Base-by-base conservation (phyloP, 1,284 basidiomycete genomes). In the Takashimella tepidaria region DNA sequence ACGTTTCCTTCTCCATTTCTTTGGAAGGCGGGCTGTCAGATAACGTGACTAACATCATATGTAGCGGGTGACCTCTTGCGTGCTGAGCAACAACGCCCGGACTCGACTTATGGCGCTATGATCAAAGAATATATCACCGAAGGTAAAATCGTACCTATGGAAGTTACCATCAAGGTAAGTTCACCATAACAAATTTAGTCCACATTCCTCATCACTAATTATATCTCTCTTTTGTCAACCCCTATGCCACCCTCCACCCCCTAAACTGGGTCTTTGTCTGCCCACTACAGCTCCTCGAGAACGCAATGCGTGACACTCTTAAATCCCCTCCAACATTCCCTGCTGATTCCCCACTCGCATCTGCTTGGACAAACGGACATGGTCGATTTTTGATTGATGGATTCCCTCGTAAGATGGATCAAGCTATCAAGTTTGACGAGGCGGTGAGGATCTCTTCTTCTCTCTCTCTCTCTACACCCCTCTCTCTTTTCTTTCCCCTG, bases 331-430 rank as follows among this genome's bases (percentile, higher is more conserved):
- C 70, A 4, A 41, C 61, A 1, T 59, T 64, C 47, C 55, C 60
- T 22, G 57, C 55, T 10, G 59, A 50, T 45, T 57, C 62, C 16
- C 42, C 51, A 11, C 50, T 62, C 23, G 42, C 54, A 13, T 45
- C 44, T 12, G 85, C 83, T 23, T 95, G 92, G 92, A 72, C 75
- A 23, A 78, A 83, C 48, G 89, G 87, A 41, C 80, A 79, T 55
- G 89, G 89, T 41, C 84, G 91, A 47, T 98, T 98, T 81, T 81
- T 98, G 60, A 87, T 99, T 62, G 96, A 99, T 64, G 96, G 96
- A 3, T 98, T 98, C 79, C 96, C 96, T 45, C 83, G 96, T 57
- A 91, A 97, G 81, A 92, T 98, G 91, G 96, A 98, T 75, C 96
- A 99, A 77, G 95, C 95, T 0, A 63, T 87, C 69, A 86, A 86